A percentile compares a stretch with the other conserved stretches of the same genome.
phyloP scores from a whole-genome alignment of 2,329 filamentous ascomycete genomes.

The Clathrospora elynae region DNA sequence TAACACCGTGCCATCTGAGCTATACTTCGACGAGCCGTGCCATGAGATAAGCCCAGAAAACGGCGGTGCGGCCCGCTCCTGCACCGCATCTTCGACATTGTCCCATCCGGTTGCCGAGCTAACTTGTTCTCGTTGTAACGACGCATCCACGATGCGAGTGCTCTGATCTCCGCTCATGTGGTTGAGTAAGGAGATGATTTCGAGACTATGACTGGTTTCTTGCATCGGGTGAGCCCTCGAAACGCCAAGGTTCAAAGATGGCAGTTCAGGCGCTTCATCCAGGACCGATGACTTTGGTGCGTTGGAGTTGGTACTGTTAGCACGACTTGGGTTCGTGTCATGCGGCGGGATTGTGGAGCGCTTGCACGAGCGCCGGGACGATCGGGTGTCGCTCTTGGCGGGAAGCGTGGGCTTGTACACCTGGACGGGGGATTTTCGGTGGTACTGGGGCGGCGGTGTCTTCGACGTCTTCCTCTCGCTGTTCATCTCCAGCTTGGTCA shows the following conservation, averaged over 20 bases:
- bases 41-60: background rate
- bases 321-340: slow-evolving; percentile 1
- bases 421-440: slow-evolving; percentile 1
- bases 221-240: slow-evolving; percentile 2
- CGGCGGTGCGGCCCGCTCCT: background rate
- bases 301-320: slow-evolving; percentile 3
- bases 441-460: slow-evolving; percentile 8
- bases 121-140: slow-evolving; percentile 11
- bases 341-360: slow-evolving; percentile 10
- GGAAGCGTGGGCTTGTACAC: slow-evolving; percentile 1
- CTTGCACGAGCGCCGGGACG: slow-evolving; percentile 3
- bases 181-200: slow-evolving; percentile 25
- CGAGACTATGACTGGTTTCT: slow-evolving; percentile 16
- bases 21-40: slow-evolving; percentile 7
- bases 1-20: slow-evolving; percentile 10
- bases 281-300: slow-evolving; percentile 3
- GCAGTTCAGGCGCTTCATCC: slow-evolving; percentile 2
- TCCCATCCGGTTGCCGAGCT: background rate
- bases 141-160: slow-evolving; percentile 22
- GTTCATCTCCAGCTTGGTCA: slow-evolving; percentile 29
- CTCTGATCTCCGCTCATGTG: slow-evolving; percentile 12
- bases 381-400: background rate
- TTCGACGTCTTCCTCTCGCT: slow-evolving; percentile 14
- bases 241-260: background rate
- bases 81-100: background rate